Evolutionary conservation across 2,329 filamentous ascomycete genomes (phyloP).

Genomic region (Hortaea werneckii): DNA sequence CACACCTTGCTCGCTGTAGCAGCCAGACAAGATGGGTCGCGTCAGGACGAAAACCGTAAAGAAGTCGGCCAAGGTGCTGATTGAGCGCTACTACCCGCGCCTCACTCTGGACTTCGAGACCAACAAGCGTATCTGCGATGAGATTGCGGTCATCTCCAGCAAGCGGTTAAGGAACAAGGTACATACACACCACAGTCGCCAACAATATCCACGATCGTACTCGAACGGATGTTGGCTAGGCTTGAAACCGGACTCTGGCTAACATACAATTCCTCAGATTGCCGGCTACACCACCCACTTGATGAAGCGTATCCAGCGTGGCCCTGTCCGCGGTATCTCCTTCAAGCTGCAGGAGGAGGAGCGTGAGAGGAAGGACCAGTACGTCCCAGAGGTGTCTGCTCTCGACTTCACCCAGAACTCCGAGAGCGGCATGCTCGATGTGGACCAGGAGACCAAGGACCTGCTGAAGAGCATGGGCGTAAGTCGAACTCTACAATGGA

Average conservation of each 20-base stretch:
- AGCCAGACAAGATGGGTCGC: constrained; percentile 41
- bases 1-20: neutral
- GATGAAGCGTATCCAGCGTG: constrained; percentile 99
- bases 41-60: constrained; percentile 58
- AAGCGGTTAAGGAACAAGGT: constrained; percentile 99
- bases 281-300: constrained; percentile 91
- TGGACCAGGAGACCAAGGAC: constrained; percentile 97
- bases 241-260: neutral
- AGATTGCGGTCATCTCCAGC: constrained; percentile 97
- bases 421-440: constrained; percentile 87
- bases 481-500: constrained; percentile 41
- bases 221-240: neutral
- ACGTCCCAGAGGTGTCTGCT: constrained; percentile 96
- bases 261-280: constrained; percentile 47
- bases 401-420: constrained; percentile 94
- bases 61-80: constrained; percentile 97
- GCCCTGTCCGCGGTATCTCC: constrained; percentile 98
- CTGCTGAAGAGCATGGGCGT: constrained; percentile 97
- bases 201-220: neutral
- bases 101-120: constrained; percentile 99
- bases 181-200: constrained; percentile 10
- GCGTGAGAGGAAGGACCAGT: constrained; percentile 99
- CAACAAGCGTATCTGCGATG: constrained; percentile 99
- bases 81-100: constrained; percentile 91
- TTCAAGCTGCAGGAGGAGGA: constrained; percentile 99